phyloP scores from a whole-genome alignment of 2,329 filamentous ascomycete genomes.

The Calonectria leucothoes region DNA sequence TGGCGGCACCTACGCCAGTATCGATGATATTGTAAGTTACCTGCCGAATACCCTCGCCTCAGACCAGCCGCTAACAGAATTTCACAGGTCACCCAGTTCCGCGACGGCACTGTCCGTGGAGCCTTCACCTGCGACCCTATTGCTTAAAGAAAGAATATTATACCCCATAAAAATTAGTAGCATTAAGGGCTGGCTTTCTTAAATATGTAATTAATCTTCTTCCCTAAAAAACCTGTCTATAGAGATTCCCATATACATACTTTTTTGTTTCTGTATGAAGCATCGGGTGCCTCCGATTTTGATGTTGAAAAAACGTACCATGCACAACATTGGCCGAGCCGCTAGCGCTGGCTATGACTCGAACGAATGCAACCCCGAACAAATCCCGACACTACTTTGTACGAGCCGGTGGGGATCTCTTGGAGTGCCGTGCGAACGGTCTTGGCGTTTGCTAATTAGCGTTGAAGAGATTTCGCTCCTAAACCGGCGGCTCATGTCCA shows the following conservation, averaged over 20 bases:
- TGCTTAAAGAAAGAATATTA: conserved; percentile 32
- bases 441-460: conserved; percentile 7
- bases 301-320: not conserved
- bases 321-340: not conserved
- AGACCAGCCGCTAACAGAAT: conserved; percentile 22
- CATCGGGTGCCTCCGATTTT: not conserved
- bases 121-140: conserved; percentile 45
- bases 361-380: not conserved
- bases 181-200: not conserved
- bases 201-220: conserved; percentile 3
- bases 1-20: conserved; percentile 22
- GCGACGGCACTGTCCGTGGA: conserved; percentile 39
- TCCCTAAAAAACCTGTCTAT: not conserved
- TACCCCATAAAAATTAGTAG: not conserved
- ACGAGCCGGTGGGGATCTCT: not conserved
- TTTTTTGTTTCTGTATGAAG: not conserved
- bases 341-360: not conserved
- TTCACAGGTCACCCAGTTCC: conserved; percentile 39
- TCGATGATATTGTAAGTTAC: conserved; percentile 19
- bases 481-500: not conserved
- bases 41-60: not conserved
- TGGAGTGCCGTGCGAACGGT: not conserved
- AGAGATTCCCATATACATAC: not conserved
- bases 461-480: not conserved
- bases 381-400: conserved; percentile 9